These are phyloP conservation scores for Zizania palustris DNA, from an alignment of 202 grass and related monocot species.

Conservation along the genomic window DNA sequence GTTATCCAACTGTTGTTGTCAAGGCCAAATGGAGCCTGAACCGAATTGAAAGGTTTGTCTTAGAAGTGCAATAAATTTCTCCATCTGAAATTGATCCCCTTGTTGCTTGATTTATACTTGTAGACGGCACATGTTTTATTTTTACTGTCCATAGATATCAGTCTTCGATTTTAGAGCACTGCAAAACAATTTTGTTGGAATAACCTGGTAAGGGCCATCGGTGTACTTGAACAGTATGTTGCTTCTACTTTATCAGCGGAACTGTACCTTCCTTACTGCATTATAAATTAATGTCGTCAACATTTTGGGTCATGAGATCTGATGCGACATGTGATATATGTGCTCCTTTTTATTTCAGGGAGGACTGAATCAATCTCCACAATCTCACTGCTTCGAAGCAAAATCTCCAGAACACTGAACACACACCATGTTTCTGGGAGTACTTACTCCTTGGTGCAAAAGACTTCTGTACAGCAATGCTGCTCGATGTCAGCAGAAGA, in stretches of 20 bases:
- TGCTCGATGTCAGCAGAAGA: constrained; percentile 24
- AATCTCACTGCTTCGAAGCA: neutral
- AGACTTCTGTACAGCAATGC: constrained; percentile 43
- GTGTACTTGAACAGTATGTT: neutral
- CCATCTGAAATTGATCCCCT: neutral
- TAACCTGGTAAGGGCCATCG: constrained; percentile 6
- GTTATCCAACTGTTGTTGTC: neutral
- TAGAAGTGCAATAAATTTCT: neutral
- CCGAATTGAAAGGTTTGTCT: neutral
- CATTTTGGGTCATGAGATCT: constrained; percentile 8
- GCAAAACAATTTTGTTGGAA: neutral
- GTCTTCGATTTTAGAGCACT: neutral
- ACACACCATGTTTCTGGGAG: constrained; percentile 8
- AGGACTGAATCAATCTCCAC: constrained; percentile 43
- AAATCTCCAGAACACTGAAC: constrained; percentile 24
- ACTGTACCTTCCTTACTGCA: constrained; percentile 10
- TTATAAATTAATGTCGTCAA: constrained; percentile 7
- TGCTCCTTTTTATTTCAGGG: constrained; percentile 44
- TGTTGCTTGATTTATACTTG: neutral
- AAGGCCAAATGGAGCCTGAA: neutral
- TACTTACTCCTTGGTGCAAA: constrained; percentile 6
- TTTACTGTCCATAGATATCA: neutral
- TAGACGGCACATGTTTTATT: neutral
- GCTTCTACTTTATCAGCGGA: constrained; percentile 13
- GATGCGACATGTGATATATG: constrained; percentile 11